These are phyloP conservation scores for Pelargonium fulgidum DNA, from an alignment of 441 rosid species.

Conservation along the genomic window DNA sequence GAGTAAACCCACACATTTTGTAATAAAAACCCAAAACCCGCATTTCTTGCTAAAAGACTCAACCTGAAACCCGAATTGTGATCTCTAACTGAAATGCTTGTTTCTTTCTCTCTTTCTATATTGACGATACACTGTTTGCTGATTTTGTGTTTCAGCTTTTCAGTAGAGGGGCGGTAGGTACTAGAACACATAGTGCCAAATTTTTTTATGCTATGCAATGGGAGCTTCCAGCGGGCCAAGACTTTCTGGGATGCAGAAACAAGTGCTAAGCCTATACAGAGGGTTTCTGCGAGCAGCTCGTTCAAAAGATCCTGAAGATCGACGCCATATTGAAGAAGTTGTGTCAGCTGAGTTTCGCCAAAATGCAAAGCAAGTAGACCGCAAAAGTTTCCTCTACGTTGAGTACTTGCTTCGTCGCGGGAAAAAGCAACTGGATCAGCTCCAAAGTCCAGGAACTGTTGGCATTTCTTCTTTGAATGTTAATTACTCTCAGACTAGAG, in stretches of 20 bases:
- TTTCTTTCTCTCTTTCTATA: no score
- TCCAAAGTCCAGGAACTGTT: conserved; percentile 50
- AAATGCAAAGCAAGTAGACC: conserved; percentile 60
- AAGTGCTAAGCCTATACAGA: conserved; percentile 5
- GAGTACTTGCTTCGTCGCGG: conserved; percentile 83
- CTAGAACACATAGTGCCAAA: neutral
- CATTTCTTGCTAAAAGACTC: no score
- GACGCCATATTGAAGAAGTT: conserved; percentile 30
- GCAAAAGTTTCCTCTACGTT: conserved; percentile 65
- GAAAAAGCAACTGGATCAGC: conserved; percentile 74
- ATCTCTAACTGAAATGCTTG: no score
- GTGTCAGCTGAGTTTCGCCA: conserved; percentile 65
- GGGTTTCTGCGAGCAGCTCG: conserved; percentile 2
- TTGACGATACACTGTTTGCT: no score
- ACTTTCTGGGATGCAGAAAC: conserved; percentile 6
- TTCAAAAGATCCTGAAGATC: neutral
- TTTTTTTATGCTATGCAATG: conserved; percentile 34
- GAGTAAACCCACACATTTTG: no score
- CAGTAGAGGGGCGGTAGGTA: no score
- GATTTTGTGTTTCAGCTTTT: no score
- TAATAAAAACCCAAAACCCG: no score
- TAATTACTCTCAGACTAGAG: conserved; percentile 17
- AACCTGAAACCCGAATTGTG: no score
- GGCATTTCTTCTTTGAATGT: conserved; percentile 49
- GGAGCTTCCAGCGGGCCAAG: conserved; percentile 24